Base-by-base conservation (phyloP, 2,329 filamentous ascomycete species). In the Aureobasidium sp. region DNA sequence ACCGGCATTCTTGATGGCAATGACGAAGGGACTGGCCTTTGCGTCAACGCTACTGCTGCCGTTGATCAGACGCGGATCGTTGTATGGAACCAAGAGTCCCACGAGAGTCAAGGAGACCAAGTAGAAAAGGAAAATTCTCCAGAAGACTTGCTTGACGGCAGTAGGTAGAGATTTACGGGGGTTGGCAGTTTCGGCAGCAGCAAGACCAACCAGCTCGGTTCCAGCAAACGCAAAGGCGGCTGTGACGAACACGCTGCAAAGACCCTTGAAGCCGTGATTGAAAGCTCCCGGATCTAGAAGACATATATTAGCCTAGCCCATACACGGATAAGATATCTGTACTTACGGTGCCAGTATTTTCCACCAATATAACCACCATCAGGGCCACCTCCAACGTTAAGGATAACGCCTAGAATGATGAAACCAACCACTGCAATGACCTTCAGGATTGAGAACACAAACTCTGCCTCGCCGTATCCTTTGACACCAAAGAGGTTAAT, bases 101-200 rank as follows among this genome's bases (percentile, higher is more conserved):
- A 97, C 85, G 4, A 97, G 78, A 5, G 85, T 85, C 11, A 97
- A 81, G 0, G 89, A 89, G 39, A 95, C 85, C 54, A 97, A 81
- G 76, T 96, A 97, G 78, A 97, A 97, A 7, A 59, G 51, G 34
- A 58, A 41, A 70, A 96, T 96, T 69, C 92, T 87, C 91, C 92
- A 97, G 74, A 96, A 96, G 27, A 96, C 91, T 73, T 96, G 91
- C 76, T 95, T 96, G 69, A 95, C 85, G 14, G 92, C 92, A 0
- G 86, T 91, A 0, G 92, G 92, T 0, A 97, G 80, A 1, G 88
- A 89, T 71, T 94, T 90, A 62, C 87, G 82, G 3, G 89, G 89
- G 69, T 91, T 90, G 21, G 82, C 84, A 1, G 88, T 89, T 72
- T 92, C 89, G 37, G 88, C 89, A 1, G 89, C 88, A 3, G 88